These are phyloP conservation scores for Saccharum spontaneum DNA, from an alignment of 176 grass and related monocot genomes.

Conservation along the genomic window DNA sequence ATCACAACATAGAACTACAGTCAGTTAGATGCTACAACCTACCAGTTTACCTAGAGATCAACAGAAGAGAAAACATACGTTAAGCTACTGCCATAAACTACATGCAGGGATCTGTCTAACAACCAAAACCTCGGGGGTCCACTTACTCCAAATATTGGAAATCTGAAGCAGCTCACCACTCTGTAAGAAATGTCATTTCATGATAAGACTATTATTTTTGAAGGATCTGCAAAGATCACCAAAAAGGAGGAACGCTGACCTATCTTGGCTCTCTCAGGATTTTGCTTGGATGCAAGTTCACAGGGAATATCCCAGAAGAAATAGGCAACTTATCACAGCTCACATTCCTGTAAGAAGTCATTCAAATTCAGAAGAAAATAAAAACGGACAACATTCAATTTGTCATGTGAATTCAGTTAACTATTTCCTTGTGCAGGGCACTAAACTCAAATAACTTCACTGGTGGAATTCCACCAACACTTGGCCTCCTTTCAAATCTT, in stretches of 20 bases:
- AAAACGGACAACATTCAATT: constrained; percentile 33
- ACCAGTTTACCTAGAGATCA: neutral
- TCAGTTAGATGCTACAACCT: neutral
- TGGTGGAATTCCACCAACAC: constrained; percentile 60
- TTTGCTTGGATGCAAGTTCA: constrained; percentile 81
- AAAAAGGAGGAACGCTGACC: constrained; percentile 7
- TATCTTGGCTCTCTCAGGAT: constrained; percentile 53
- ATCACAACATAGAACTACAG: neutral
- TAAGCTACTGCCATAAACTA: constrained; percentile 33
- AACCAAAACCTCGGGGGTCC: constrained; percentile 56
- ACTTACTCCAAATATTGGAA: constrained; percentile 70
- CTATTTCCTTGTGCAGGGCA: constrained; percentile 47
- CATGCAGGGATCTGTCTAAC: constrained; percentile 83
- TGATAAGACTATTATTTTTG: constrained; percentile 17
- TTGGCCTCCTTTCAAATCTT: constrained; percentile 69
- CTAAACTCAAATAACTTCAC: constrained; percentile 80
- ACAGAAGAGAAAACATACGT: neutral
- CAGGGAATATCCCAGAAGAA: constrained; percentile 55
- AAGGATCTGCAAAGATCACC: neutral
- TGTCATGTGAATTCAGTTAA: constrained; percentile 3
- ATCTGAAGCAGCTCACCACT: constrained; percentile 66
- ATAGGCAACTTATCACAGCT: constrained; percentile 68
- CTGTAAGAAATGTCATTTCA: constrained; percentile 58
- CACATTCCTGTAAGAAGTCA: constrained; percentile 69
- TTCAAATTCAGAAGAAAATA: constrained; percentile 6